These are phyloP conservation scores for Euphrasia confusa DNA, from an alignment of 257 asterid genomes.

Conservation along the genomic window DNA sequence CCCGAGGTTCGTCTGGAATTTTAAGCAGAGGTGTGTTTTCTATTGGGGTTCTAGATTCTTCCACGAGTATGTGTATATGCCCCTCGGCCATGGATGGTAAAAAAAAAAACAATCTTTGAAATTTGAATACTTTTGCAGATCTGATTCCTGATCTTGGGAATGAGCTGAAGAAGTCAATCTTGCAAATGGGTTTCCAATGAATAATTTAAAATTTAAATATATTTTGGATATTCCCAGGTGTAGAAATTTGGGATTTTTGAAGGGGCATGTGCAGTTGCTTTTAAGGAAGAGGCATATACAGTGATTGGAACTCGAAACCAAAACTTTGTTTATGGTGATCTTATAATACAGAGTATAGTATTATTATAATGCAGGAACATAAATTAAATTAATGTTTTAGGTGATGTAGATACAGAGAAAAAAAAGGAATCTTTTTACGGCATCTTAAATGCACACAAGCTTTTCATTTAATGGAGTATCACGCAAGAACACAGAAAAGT, in stretches of 20 bases:
- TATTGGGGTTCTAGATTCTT: constrained; percentile 32
- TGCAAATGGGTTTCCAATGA: constrained; percentile 25
- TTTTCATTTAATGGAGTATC: constrained; percentile 18
- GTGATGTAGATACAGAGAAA: constrained; percentile 18
- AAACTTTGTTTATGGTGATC: not conserved
- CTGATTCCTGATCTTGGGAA: constrained; percentile 5
- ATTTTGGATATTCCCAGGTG: not conserved
- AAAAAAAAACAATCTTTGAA: not conserved
- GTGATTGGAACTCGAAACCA: not conserved
- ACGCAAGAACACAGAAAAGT: not conserved
- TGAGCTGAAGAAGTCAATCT: not conserved
- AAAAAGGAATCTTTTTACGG: constrained; percentile 13
- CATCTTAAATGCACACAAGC: constrained; percentile 1
- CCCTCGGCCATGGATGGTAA: constrained; percentile 45
- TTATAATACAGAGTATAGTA: too few relatives aligned
- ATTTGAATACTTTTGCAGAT: not conserved
- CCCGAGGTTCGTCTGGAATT: constrained; percentile 28
- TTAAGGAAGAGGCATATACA: not conserved
- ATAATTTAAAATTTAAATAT: not conserved
- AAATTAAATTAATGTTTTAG: constrained; percentile 3
- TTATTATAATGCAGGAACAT: constrained; percentile 16
- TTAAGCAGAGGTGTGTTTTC: constrained; percentile 42
- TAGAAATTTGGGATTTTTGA: not conserved
- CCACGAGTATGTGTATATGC: constrained; percentile 41
- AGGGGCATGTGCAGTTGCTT: not conserved